Evolutionary conservation across 495 filamentous ascomycete genomes (phyloP).

Genomic region (Xylaria cubensis): DNA sequence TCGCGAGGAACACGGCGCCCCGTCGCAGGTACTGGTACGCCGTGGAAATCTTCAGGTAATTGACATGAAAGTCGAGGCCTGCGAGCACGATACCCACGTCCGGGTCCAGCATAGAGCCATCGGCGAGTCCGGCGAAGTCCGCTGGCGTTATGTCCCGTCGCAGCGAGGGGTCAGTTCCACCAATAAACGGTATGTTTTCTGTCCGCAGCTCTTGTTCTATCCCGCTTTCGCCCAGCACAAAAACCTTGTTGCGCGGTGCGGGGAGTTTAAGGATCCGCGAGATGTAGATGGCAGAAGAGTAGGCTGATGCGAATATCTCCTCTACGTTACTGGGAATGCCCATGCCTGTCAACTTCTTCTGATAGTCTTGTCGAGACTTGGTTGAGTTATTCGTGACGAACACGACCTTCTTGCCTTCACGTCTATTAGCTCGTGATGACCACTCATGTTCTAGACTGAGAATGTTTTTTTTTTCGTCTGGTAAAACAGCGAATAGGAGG

Average conservation of each 20-base stretch:
- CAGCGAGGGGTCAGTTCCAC: slow-evolving; percentile 84
- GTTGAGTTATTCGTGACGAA: slow-evolving; percentile 99
- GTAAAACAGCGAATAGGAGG: not conserved
- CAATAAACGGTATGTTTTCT: slow-evolving; percentile 80
- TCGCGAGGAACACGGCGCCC: slow-evolving; percentile 91
- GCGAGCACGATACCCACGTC: slow-evolving; percentile 89
- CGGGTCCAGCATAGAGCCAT: slow-evolving; percentile 78
- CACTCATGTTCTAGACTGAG: not conserved
- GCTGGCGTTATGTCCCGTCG: slow-evolving; percentile 76
- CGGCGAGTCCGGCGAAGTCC: slow-evolving; percentile 78
- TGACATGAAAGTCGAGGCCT: slow-evolving; percentile 90
- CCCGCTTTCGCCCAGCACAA: slow-evolving; percentile 87
- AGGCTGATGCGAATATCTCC: slow-evolving; percentile 95
- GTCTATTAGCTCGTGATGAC: slow-evolving; percentile 25
- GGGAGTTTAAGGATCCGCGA: slow-evolving; percentile 85
- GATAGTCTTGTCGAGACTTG: slow-evolving; percentile 90
- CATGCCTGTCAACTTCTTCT: slow-evolving; percentile 83
- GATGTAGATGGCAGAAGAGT: slow-evolving; percentile 95
- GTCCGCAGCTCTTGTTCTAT: slow-evolving; percentile 86
- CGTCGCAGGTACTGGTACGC: slow-evolving; percentile 84
- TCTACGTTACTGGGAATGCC: slow-evolving; percentile 81
- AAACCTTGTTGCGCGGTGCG: slow-evolving; percentile 85
- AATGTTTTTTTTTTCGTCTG: not conserved
- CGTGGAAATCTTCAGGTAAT: slow-evolving; percentile 86
- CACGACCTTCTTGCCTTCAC: slow-evolving; percentile 82